Evolutionary conservation across 495 filamentous ascomycete genomes (phyloP).

Genomic region (Xylaria nigripes): DNA sequence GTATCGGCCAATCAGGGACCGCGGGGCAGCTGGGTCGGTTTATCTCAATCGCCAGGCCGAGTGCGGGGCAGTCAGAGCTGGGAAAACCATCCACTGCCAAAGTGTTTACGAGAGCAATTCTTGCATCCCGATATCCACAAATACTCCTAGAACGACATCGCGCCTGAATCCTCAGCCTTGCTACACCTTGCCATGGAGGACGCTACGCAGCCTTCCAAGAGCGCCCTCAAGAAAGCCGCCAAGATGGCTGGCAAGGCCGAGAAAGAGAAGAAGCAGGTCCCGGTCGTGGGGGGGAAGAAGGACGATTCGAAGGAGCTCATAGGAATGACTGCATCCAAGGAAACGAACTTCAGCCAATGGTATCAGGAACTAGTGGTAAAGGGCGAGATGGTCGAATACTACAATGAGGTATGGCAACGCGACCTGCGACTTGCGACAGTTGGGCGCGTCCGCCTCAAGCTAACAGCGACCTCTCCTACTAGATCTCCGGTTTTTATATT

Average conservation of each 20-base stretch:
- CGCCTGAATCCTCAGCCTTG: background rate
- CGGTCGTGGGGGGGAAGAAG: slow-evolving; percentile 44
- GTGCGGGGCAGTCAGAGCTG: slow-evolving; percentile 1
- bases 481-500: slow-evolving; percentile 94
- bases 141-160: background rate
- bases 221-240: slow-evolving; percentile 61
- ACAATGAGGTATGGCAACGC: slow-evolving; percentile 29
- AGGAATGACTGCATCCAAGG: slow-evolving; percentile 76
- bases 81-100: background rate
- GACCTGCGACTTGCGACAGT: background rate
- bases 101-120: background rate
- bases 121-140: background rate
- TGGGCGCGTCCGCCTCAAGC: background rate
- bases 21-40: slow-evolving; percentile 2
- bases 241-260: slow-evolving; percentile 60
- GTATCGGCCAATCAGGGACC: slow-evolving; percentile 3
- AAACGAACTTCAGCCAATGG: slow-evolving; percentile 84
- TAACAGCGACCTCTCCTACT: slow-evolving; percentile 29
- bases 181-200: slow-evolving; percentile 29
- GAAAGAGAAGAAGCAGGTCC: slow-evolving; percentile 53
- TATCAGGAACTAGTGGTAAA: slow-evolving; percentile 95
- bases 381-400: slow-evolving; percentile 89
- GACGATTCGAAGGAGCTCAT: slow-evolving; percentile 52
- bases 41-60: slow-evolving; percentile 4
- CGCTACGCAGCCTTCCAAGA: slow-evolving; percentile 52